These are phyloP conservation scores for Colletotrichum tabaci DNA, from an alignment of 2,329 filamentous ascomycete species.

Conservation along the genomic window DNA sequence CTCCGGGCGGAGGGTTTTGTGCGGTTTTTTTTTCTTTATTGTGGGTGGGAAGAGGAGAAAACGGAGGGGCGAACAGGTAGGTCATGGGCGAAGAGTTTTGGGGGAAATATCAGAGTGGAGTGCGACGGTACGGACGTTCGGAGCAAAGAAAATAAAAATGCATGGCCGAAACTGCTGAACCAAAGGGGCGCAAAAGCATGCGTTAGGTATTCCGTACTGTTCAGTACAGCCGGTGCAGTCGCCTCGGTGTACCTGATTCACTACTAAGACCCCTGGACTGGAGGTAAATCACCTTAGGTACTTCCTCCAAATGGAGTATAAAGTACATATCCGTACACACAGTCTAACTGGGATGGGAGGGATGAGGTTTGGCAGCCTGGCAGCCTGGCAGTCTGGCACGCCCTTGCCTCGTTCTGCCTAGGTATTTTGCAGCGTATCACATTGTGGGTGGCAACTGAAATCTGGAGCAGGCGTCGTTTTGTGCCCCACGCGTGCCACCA, in stretches of 20 bases:
- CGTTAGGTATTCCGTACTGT: neutral
- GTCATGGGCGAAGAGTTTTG: constrained; percentile 24
- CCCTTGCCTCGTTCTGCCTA: neutral
- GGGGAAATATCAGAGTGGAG: constrained; percentile 10
- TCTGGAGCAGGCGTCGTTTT: neutral
- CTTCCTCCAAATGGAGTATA: too few species aligned
- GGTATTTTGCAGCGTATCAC: too few species aligned
- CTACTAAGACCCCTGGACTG: neutral
- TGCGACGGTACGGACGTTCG: neutral
- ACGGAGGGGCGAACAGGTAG: constrained; percentile 4
- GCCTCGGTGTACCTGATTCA: neutral
- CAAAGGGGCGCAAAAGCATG: neutral
- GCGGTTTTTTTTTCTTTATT: constrained; percentile 20
- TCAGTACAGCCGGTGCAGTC: neutral
- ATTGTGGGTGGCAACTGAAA: neutral
- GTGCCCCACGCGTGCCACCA: constrained; percentile 8
- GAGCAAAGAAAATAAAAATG: constrained; percentile 9
- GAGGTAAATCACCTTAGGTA: too few species aligned
- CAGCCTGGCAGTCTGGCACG: constrained; percentile 6
- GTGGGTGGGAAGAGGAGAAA: constrained; percentile 20
- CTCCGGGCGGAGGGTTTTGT: constrained; percentile 26
- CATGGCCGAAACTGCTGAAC: neutral
- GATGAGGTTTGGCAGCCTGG: neutral
- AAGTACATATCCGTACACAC: too few species aligned
- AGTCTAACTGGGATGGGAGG: neutral